Conservation (phyloP, 768 basidiomycete genomes). For the Lanmaoa pseudosensibilis region DNA sequence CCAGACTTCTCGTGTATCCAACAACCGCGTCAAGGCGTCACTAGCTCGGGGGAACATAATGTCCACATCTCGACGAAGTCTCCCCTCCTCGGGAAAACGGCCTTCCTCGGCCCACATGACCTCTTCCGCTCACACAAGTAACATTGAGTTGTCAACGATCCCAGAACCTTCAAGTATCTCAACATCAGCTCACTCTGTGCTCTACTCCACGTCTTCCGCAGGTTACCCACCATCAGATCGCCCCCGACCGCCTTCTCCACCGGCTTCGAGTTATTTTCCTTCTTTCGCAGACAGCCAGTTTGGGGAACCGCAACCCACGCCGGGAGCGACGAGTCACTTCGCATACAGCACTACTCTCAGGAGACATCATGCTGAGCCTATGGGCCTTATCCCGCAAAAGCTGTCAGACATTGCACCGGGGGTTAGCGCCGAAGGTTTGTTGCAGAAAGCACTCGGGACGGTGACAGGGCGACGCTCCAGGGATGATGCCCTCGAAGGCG, state of each 20-base stretch:
- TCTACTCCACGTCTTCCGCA: conserved; percentile 13
- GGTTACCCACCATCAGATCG: conserved; percentile 17
- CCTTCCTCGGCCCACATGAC: conserved; percentile 9
- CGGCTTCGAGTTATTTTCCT: conserved; percentile 80
- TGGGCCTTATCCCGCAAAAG: conserved; percentile 40
- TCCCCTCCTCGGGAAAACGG: conserved; percentile 21
- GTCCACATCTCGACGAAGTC: conserved; percentile 31
- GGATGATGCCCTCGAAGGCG: conserved; percentile 38
- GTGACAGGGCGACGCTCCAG: conserved; percentile 28
- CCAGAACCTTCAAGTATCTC: conserved; percentile 21
- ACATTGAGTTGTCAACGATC: conserved; percentile 17
- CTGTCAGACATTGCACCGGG: conserved; percentile 31
- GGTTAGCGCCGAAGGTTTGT: conserved; percentile 49
- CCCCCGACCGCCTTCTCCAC: conserved; percentile 54
- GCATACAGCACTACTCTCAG: conserved; percentile 81
- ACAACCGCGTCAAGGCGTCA: neutral
- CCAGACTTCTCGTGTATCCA: neutral
- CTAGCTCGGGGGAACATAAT: conserved; percentile 15
- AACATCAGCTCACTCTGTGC: conserved; percentile 23
- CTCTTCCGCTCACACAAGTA: conserved; percentile 3
- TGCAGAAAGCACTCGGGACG: conserved; percentile 43
- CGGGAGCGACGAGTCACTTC: conserved; percentile 72
- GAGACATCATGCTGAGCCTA: conserved; percentile 55
- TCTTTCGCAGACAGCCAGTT: conserved; percentile 49
- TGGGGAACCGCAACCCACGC: conserved; percentile 54